Evolutionary conservation across 306 rosid genomes (phyloP), one percentile per base, ranked within the genome.

Genomic region (Prunus mira): DNA sequence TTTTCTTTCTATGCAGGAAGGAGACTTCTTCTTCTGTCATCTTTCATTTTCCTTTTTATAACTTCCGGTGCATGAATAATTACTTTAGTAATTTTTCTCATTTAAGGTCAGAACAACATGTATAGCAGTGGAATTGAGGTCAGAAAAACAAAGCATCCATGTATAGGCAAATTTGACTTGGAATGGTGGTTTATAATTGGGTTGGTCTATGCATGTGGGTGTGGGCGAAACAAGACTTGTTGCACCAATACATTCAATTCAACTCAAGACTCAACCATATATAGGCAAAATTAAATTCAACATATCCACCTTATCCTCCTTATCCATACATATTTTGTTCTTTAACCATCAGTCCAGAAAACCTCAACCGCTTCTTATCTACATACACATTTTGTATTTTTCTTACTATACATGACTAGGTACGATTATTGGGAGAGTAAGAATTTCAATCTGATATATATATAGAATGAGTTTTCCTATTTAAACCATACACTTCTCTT

Each of bases 141-240:
- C 57, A 51, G 11, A 52, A 6, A 22, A 56, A 56, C 27, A 10
- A 1, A n/a, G 6, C 5, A 3, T 49, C 3, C 17, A 13, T 49
- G 52, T 13, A 13, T 49, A 24, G 25, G 25, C 25, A 24, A 46
- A 15, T 47, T 49, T 50, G 74, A 30, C 63, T 30, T 30, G 74
- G 74, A 54, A 32, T 32, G 75, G 75, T 32, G 20, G 75, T 71
- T 71, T 32, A 63, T 12, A 63, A 63, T 63, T 71, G 10, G 46
- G 73, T 50, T 50, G 52, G 72, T 46, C 34, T 67, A 46, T 20
- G 18, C 72, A 67, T 47, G 61, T 5, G 74, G 61, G 18, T 3
- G 52, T 24, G 18, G 34, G 38, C 38, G 34, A 25, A 60, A 60
- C 65, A 28, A 60, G n/a, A 60, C 34, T 60, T 13, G 14, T 2